Evolutionary conservation across 164 flowering plant species (phyloP).

Genomic region (Chloranthus sessilifolius): DNA sequence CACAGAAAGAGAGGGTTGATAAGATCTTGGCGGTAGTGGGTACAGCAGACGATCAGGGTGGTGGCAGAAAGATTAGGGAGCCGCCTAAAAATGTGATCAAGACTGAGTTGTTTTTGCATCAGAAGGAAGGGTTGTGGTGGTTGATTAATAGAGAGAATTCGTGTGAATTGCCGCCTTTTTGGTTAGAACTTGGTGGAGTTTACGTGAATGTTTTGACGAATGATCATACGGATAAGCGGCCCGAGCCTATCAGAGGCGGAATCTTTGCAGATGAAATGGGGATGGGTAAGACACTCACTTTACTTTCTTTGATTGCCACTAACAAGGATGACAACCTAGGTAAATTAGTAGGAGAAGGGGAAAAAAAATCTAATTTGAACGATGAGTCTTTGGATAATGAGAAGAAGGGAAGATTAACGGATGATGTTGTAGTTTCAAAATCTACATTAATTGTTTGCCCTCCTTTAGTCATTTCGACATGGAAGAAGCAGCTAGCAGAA

Average conservation of each 20-base stretch:
- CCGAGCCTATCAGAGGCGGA: slow-evolving; percentile 80
- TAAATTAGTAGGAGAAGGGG: slow-evolving; percentile 17
- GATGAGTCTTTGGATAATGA: slow-evolving; percentile 24
- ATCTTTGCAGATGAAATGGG: slow-evolving; percentile 98
- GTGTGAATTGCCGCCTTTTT: slow-evolving; percentile 76
- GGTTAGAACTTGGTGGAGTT: slow-evolving; percentile 62
- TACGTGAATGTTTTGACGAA: slow-evolving; percentile 73
- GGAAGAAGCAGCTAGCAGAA: slow-evolving; percentile 68
- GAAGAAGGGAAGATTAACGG: slow-evolving; percentile 6
- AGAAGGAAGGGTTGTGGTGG: slow-evolving; percentile 87
- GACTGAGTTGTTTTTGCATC: slow-evolving; percentile 63
- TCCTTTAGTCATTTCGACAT: slow-evolving; percentile 69
- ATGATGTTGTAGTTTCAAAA: slow-evolving; percentile 13
- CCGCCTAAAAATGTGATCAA: slow-evolving; percentile 57
- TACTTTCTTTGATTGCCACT: slow-evolving; percentile 76
- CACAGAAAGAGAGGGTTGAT: slow-evolving; percentile 37
- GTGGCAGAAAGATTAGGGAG: slow-evolving; percentile 31
- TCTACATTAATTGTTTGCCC: slow-evolving; percentile 82
- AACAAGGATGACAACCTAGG: slow-evolving; percentile 29
- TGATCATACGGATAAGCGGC: slow-evolving; percentile 40
- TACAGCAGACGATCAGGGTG: slow-evolving; percentile 32
- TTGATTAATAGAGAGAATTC: slow-evolving; percentile 70
- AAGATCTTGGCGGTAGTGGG: slow-evolving; percentile 63
- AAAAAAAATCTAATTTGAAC: slow-evolving; percentile 4
- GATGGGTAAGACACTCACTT: slow-evolving; percentile 83